Percentiles rank a stretch among this genome's conserved stretches.
Conservation (phyloP, 768 basidiomycete genomes). For the Hypholoma sublateritium region DNA sequence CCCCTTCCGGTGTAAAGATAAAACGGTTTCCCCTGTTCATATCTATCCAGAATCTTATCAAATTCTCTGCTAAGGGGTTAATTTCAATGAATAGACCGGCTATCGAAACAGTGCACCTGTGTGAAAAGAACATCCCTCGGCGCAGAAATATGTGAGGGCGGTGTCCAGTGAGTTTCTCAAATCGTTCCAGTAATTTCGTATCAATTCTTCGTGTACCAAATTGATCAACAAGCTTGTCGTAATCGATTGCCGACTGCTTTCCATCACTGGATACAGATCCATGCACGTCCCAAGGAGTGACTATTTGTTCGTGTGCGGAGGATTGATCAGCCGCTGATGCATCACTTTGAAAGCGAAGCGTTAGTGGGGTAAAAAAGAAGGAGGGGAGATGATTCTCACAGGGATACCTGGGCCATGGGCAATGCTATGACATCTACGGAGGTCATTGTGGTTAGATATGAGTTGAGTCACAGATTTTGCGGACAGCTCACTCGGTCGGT, state of each 20-base stretch:
- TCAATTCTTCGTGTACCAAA: conserved; percentile 91
- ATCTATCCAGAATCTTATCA: conserved; percentile 90
- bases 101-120: conserved; percentile 59
- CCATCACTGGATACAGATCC: conserved; percentile 88
- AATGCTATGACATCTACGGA: conserved; percentile 7
- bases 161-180: conserved; percentile 87
- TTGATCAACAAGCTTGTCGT: conserved; percentile 91
- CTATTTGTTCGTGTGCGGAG: conserved; percentile 59
- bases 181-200: conserved; percentile 74
- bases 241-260: conserved; percentile 91
- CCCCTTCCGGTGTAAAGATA: conserved; percentile 98
- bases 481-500: not conserved
- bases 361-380: not conserved
- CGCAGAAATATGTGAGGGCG: conserved; percentile 87
- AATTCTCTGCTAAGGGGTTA: conserved; percentile 65
- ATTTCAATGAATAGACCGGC: not conserved
- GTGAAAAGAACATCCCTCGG: conserved; percentile 96
- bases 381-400: conserved; percentile 7
- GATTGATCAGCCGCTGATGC: conserved; percentile 7
- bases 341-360: conserved; percentile 5
- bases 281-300: conserved; percentile 98
- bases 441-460: conserved; percentile 9
- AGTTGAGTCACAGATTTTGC: not conserved
- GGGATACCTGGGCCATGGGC: conserved; percentile 10
- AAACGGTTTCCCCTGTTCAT: conserved; percentile 96